Conservation (phyloP, 2,329 filamentous ascomycete species). For the Cryphonectria naterciae region DNA sequence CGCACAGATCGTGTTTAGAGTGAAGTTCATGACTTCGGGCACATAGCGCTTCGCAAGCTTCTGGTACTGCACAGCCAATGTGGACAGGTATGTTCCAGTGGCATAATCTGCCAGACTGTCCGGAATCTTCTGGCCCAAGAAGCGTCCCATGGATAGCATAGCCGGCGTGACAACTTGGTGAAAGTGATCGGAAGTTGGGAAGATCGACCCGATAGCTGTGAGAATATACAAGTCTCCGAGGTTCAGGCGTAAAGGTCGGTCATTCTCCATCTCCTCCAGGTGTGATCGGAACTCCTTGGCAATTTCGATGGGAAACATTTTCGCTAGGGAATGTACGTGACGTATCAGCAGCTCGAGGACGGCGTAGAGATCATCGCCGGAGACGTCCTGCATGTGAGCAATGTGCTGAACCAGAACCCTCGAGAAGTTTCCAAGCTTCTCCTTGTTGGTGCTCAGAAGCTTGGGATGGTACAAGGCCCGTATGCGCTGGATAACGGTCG, state of each 20-base stretch:
- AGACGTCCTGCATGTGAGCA: slow-evolving; percentile 50
- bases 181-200: slow-evolving; percentile 96
- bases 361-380: slow-evolving; percentile 59
- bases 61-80: slow-evolving; percentile 82
- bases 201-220: slow-evolving; percentile 81
- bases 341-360: slow-evolving; percentile 80
- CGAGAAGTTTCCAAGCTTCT: slow-evolving; percentile 73
- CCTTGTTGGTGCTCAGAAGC: slow-evolving; percentile 82
- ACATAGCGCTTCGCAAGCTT: slow-evolving; percentile 82
- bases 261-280: slow-evolving; percentile 59
- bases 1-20: slow-evolving; percentile 71
- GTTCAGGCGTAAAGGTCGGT: slow-evolving; percentile 56
- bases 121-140: slow-evolving; percentile 77
- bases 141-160: slow-evolving; percentile 81
- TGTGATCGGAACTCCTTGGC: slow-evolving; percentile 77
- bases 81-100: slow-evolving; percentile 77
- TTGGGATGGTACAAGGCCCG: slow-evolving; percentile 91
- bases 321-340: slow-evolving; percentile 90
- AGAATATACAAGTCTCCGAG: slow-evolving; percentile 80
- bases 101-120: slow-evolving; percentile 67
- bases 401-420: slow-evolving; percentile 67
- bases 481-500: slow-evolving; percentile 84
- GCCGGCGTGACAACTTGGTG: slow-evolving; percentile 93
- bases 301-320: slow-evolving; percentile 80
- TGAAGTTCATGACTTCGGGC: slow-evolving; percentile 85